These are phyloP conservation scores for Tuber umbilicatum DNA, from an alignment of 495 filamentous ascomycete genomes.

Conservation along the genomic window DNA sequence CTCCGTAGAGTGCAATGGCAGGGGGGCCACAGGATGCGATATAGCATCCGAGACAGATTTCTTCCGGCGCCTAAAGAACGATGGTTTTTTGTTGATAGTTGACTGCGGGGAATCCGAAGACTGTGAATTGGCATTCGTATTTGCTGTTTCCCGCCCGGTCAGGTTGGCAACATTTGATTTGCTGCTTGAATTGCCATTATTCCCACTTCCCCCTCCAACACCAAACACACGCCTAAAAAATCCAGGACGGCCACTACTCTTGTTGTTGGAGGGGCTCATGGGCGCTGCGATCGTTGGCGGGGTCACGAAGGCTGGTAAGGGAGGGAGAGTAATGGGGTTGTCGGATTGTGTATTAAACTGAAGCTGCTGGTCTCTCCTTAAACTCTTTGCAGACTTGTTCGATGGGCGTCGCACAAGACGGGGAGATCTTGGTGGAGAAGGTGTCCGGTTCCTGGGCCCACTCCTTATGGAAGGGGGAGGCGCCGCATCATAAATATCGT, in stretches of 20 bases:
- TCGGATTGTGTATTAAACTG: constrained; percentile 39
- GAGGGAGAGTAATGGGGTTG: constrained; percentile 39
- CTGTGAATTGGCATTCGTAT: constrained; percentile 23
- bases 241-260: constrained; percentile 63
- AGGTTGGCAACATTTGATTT: constrained; percentile 39
- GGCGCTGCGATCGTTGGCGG: constrained; percentile 26
- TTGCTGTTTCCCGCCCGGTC: constrained; percentile 20
- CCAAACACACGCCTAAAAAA: constrained; percentile 93
- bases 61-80: constrained; percentile 91
- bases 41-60: constrained; percentile 62
- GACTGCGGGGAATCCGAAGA: constrained; percentile 43
- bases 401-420: constrained; percentile 41
- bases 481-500: constrained; percentile 67
- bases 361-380: constrained; percentile 40
- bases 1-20: constrained; percentile 40
- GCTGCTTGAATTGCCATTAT: constrained; percentile 37
- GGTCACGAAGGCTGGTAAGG: constrained; percentile 43
- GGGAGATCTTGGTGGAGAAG: constrained; percentile 47
- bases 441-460: constrained; percentile 58
- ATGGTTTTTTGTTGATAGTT: constrained; percentile 76
- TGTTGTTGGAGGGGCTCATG: constrained; percentile 17
- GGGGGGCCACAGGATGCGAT: constrained; percentile 49
- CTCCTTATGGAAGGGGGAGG: constrained; percentile 80
- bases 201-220: constrained; percentile 30
- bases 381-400: constrained; percentile 38